Evolutionary conservation across 2,329 filamentous ascomycete species (phyloP).

Genomic region (Ophiostoma sp.): DNA sequence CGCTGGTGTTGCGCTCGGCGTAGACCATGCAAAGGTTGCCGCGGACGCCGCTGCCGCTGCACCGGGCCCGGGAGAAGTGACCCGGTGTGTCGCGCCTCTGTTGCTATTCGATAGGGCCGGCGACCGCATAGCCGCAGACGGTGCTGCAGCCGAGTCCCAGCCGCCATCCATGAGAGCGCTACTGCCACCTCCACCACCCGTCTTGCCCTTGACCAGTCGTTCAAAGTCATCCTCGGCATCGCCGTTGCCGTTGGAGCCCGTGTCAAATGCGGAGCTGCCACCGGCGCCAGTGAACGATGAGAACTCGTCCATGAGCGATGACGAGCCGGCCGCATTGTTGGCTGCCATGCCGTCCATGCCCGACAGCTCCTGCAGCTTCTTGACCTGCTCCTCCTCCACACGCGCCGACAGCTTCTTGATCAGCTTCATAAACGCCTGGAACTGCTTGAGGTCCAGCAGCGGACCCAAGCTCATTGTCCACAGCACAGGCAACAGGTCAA

Average conservation of each 20-base stretch:
- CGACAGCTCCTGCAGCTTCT: conserved; percentile 75
- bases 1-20: conserved; percentile 42
- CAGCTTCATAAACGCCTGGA: conserved; percentile 81
- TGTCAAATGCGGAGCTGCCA: conserved; percentile 37
- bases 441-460: conserved; percentile 78
- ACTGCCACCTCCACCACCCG: conserved; percentile 30
- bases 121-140: conserved; percentile 15
- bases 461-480: conserved; percentile 92
- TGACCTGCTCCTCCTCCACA: conserved; percentile 83
- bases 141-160: conserved; percentile 18
- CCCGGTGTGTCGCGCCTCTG: conserved; percentile 5
- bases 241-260: conserved; percentile 43
- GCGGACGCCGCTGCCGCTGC: conserved; percentile 33
- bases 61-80: conserved; percentile 30
- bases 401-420: conserved; percentile 74
- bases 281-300: conserved; percentile 58
- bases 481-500: conserved; percentile 82
- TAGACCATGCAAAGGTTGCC: conserved; percentile 60
- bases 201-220: conserved; percentile 74
- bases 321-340: conserved; percentile 38
- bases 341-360: conserved; percentile 12
- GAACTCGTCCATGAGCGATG: conserved; percentile 58
- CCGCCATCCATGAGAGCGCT: conserved; percentile 24
- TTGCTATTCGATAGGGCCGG: conserved; percentile 11
- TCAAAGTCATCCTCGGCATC: conserved; percentile 74